Evolutionary conservation across 2,329 filamentous ascomycete genomes (phyloP).

Genomic region (Westerdykella ornata): DNA sequence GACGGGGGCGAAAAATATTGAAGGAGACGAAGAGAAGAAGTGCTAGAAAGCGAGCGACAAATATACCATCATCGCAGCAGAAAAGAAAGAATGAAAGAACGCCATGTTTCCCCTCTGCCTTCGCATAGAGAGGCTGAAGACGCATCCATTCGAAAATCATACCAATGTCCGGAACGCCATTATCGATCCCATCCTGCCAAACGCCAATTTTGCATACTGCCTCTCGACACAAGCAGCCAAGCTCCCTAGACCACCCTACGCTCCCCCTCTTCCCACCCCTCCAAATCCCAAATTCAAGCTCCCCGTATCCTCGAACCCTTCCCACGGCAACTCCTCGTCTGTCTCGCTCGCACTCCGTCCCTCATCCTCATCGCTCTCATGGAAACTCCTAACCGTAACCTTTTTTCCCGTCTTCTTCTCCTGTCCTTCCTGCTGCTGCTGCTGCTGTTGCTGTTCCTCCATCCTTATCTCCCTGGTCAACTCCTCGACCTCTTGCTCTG

Average conservation of each 20-base stretch:
- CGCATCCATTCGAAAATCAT: not conserved
- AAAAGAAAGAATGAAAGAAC: not conserved
- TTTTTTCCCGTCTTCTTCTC: conserved; percentile 29
- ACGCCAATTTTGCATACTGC: not conserved
- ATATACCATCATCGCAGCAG: not conserved
- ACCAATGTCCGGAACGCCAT: not conserved
- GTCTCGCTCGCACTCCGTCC: conserved; percentile 13
- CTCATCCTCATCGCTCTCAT: conserved; percentile 23
- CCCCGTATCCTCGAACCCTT: conserved; percentile 31
- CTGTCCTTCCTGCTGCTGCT: conserved; percentile 1
- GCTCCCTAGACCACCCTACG: conserved; percentile 3
- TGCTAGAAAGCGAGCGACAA: not conserved
- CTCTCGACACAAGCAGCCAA: not conserved
- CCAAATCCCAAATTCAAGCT: conserved; percentile 6
- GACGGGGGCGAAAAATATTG: too few relatives aligned
- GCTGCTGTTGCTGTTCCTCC: conserved; percentile 31
- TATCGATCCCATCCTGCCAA: not conserved
- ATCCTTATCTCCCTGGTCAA: conserved; percentile 39
- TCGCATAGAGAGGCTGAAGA: too few relatives aligned
- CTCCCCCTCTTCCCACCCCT: conserved; percentile 1
- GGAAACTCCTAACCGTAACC: conserved; percentile 33
- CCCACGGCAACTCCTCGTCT: conserved; percentile 36
- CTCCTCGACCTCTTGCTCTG: conserved; percentile 39
- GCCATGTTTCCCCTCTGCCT: too few relatives aligned
- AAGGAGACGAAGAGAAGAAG: not conserved